A percentile compares a stretch with the other conserved stretches of the same genome.
These are phyloP conservation scores for Tolypocladium endophyticum DNA, from an alignment of 2,329 filamentous ascomycete species.

Conservation along the genomic window DNA sequence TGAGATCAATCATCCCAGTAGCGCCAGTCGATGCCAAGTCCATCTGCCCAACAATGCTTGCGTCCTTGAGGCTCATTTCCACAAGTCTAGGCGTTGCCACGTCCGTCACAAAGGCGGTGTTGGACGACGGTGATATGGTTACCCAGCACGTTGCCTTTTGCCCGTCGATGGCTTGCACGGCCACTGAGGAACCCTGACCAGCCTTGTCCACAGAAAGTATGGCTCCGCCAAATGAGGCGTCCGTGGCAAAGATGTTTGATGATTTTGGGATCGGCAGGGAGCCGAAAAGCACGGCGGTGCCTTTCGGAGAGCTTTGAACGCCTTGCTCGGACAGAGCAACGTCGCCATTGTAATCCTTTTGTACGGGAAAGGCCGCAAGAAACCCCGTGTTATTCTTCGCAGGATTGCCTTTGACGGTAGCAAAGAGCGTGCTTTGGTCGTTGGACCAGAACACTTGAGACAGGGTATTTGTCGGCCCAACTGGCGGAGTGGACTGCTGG, in stretches of 20 bases:
- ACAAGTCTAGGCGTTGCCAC: slow-evolving; percentile 40
- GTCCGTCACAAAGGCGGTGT: slow-evolving; percentile 49
- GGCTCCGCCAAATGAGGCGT: slow-evolving; percentile 46
- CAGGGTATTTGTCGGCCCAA: slow-evolving; percentile 46
- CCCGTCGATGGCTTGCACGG: slow-evolving; percentile 30
- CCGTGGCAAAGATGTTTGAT: slow-evolving; percentile 40
- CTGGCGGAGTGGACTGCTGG: slow-evolving; percentile 45
- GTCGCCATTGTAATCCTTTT: background rate
- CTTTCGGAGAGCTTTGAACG: slow-evolving; percentile 31
- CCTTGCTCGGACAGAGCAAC: slow-evolving; percentile 2
- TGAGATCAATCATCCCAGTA: slow-evolving; percentile 44
- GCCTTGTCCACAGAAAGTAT: slow-evolving; percentile 32
- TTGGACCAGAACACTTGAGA: slow-evolving; percentile 50
- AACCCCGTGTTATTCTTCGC: slow-evolving; percentile 44
- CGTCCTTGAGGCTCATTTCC: slow-evolving; percentile 42
- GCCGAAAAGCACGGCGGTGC: slow-evolving; percentile 50
- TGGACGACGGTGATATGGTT: slow-evolving; percentile 34
- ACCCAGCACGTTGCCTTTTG: slow-evolving; percentile 51
- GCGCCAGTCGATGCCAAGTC: slow-evolving; percentile 35
- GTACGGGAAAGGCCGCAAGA: slow-evolving; percentile 38
- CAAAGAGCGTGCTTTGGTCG: slow-evolving; percentile 39
- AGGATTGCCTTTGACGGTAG: slow-evolving; percentile 51
- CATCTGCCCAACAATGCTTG: slow-evolving; percentile 30
- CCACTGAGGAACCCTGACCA: slow-evolving; percentile 21
- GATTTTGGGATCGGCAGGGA: slow-evolving; percentile 32